Base-by-base conservation (phyloP, 129 eudicot genomes). In the Glebionis coronaria region DNA sequence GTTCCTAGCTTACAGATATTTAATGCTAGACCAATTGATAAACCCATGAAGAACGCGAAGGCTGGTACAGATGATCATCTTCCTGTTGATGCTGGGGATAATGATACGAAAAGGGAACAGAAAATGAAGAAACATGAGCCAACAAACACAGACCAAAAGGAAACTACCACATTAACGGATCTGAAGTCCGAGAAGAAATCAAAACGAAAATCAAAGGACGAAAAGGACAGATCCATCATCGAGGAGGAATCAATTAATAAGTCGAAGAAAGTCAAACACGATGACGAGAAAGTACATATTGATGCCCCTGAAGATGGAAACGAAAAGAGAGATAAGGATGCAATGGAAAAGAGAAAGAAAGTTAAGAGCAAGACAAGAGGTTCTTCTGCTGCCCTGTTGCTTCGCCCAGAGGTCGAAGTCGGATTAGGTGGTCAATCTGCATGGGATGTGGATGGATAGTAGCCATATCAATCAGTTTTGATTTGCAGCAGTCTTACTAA, bases 351-450 rank as follows among this genome's bases (percentile, higher is more conserved):
- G 74, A 83, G 78, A 77, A 81, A 80, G 82, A 80, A 78, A 63
- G 61, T 55, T 50, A 82, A 77, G 78, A 73, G 71, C 56, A 69
- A 67, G 53, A 50, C 52, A 11, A 27, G 46, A 15, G 81, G 74
- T 50, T 69, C 89, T 61, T 56, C 76, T 58, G 82, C 85, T 38
- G 84, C 78, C 27, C 79, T 61, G 63, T 59, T 84, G 58, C 76
- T 76, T 27, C 28, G 70, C 31, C 79, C 74, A 44, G 85, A 58
- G 53, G 68, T 78, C 58, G 86, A 91, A 74, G 81, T 91, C 52
- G 97, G 97, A 74, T 75, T 81, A 68, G 97, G 97, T 38, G 97
- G 97, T 23, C 73, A 82, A 59, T 88, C 96, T 2, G 78, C 88
- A 57, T 91, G 97, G 97, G 82, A 74, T 40, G 44, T 16, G 54